Base-by-base conservation (phyloP, 2,329 filamentous ascomycete species). In the Fusarium sp. region DNA sequence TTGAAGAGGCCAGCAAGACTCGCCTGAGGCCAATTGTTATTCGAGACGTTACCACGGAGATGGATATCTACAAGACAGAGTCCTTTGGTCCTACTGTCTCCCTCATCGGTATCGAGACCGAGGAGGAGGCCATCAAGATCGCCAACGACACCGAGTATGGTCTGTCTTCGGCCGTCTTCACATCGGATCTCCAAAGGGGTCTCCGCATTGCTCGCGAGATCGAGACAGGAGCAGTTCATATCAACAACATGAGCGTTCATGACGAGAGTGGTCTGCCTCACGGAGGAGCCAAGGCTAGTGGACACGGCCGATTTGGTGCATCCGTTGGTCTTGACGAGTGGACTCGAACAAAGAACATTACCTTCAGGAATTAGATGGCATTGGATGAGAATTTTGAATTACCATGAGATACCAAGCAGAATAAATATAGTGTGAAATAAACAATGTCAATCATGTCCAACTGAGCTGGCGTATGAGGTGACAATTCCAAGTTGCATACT, bases 111-210 rank as follows among this genome's bases (percentile, higher is more conserved):
- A 81, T 93, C 25, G 81, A 86, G n/a, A 80, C 77, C 3, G 89
- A 91, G 42, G 90, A 92, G 29, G 88, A 93, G 64, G 91, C 91
- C 0, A 75, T 95, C 24, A 78, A 81, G 28, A 78, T 94, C 15
- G 91, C 91, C 12, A 96, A 96, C 71, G 90, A 94, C 68, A 92
- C 89, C 2, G 89, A 92, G 45, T 95, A 93, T 72, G 92, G 92
- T 4, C 81, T 96, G 9, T 80, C 82, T 3, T 83, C 87, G 4
- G 84, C 91, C 0, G 84, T 96, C 2, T 96, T 92, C 74, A 93
- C 91, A 0, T 79, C 84, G 65, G 87, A 92, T 71, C 76, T 94
- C 48, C 76, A 81, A 45, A 78, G 80, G 38, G 88, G 82, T 0
- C 72, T 91, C 60, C 78, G 83, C 6, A 74, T 91, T n/a, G 87